Conservation (phyloP, 495 filamentous ascomycete species). For the Aspergillus coremiiformis region DNA sequence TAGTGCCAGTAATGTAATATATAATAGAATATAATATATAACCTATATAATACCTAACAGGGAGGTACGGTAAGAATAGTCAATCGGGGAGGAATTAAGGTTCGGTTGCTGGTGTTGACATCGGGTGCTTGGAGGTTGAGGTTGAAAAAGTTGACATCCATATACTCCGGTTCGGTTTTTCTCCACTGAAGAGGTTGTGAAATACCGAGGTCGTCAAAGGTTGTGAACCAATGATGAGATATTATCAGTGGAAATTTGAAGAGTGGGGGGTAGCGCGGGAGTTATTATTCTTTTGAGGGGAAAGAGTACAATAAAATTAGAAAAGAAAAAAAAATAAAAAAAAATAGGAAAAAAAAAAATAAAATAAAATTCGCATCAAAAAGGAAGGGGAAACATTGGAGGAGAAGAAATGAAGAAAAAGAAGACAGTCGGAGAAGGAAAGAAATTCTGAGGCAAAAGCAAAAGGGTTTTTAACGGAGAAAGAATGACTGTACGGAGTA, state of each 20-base stretch:
- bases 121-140: not conserved
- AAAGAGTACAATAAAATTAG: no score
- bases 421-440: not conserved
- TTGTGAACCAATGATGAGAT: not conserved
- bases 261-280: not conserved
- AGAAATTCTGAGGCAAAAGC: constrained; percentile 2
- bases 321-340: not conserved
- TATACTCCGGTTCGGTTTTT: not conserved
- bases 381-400: constrained; percentile 19
- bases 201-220: not conserved
- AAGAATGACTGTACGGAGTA: constrained; percentile 1
- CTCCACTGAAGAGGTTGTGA: not conserved
- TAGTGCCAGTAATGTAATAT: not conserved
- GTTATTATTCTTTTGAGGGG: not conserved
- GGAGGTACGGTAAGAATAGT: not conserved
- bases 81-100: not conserved
- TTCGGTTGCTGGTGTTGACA: not conserved
- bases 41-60: not conserved
- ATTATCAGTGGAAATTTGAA: not conserved
- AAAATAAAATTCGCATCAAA: not conserved
- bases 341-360: no score
- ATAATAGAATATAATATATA: not conserved
- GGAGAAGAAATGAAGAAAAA: constrained; percentile 1
- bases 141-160: not conserved
- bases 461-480: not conserved